Conservation (phyloP, 306 rosid genomes). For the Cicer judaicum region DNA sequence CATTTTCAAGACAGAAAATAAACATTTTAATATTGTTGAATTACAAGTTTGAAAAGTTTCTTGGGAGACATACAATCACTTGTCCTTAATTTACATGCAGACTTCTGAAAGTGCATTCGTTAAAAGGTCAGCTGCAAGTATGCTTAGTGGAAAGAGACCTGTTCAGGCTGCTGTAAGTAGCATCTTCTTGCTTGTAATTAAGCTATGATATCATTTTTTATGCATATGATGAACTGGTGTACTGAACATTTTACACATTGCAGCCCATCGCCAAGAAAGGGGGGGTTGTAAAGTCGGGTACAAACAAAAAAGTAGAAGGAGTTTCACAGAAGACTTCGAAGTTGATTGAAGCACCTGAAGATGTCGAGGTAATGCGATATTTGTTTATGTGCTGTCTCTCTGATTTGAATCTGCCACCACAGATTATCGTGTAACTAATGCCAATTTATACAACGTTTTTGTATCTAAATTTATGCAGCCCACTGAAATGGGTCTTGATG, state of each 20-base stretch:
- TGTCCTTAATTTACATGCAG: conserved; percentile 54
- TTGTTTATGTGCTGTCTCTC: conserved; percentile 14
- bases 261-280: conserved; percentile 81
- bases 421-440: conserved; percentile 1
- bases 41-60: neutral
- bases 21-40: neutral
- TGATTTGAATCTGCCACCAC: conserved; percentile 26
- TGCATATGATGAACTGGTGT: conserved; percentile 39
- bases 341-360: conserved; percentile 74
- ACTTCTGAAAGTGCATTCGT: conserved; percentile 69
- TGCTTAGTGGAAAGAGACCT: conserved; percentile 98
- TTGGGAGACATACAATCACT: conserved; percentile 10
- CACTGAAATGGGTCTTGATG: conserved; percentile 93
- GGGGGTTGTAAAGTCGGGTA: conserved; percentile 61
- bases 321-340: conserved; percentile 70
- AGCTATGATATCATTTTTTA: conserved; percentile 18
- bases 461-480: conserved; percentile 61
- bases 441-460: conserved; percentile 14
- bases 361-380: conserved; percentile 73
- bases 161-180: conserved; percentile 80
- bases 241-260: conserved; percentile 30
- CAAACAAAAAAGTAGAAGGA: conserved; percentile 79
- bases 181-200: conserved; percentile 31
- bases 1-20: conserved; percentile 1
- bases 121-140: conserved; percentile 91